Evolutionary conservation across 371 early-diverging fungal species (phyloP).

Genomic region (Pancytospora epiphaga): DNA sequence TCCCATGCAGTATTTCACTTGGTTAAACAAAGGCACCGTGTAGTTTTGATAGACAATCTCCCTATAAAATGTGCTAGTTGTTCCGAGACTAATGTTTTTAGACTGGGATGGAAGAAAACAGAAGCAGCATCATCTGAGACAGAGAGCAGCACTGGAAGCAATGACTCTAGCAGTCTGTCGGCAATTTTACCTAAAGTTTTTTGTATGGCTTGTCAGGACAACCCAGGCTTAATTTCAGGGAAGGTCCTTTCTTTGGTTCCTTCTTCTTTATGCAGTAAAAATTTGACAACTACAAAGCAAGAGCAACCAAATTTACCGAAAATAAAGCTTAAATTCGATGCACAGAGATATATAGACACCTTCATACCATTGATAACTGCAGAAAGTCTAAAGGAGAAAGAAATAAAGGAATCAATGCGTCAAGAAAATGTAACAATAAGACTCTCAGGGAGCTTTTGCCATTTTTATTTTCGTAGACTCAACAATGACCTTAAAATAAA

Average conservation of each 20-base stretch:
- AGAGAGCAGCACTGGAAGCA: slow-evolving; percentile 71
- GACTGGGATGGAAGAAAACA: slow-evolving; percentile 85
- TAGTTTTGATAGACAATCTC: slow-evolving; percentile 63
- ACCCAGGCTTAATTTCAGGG: slow-evolving; percentile 66
- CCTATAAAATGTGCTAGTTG: slow-evolving; percentile 84
- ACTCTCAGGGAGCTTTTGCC: slow-evolving; percentile 86
- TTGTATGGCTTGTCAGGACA: slow-evolving; percentile 66
- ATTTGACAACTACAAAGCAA: slow-evolving; percentile 25
- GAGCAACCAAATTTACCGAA: background rate
- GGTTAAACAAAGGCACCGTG: slow-evolving; percentile 80
- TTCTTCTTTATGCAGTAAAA: no score
- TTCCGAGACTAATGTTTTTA: slow-evolving; percentile 80
- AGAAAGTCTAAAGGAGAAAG: slow-evolving; percentile 86
- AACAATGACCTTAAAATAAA: slow-evolving; percentile 79
- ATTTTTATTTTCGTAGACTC: slow-evolving; percentile 76
- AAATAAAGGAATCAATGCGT: slow-evolving; percentile 82
- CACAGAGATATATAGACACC: slow-evolving; percentile 83
- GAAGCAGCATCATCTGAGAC: slow-evolving; percentile 66
- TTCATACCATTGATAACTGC: slow-evolving; percentile 82
- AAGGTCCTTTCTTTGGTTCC: slow-evolving; percentile 59
- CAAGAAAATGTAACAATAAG: slow-evolving; percentile 82
- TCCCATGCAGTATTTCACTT: slow-evolving; percentile 87
- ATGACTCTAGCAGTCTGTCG: no score
- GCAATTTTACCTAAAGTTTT: no score
- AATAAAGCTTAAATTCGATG: slow-evolving; percentile 63